Evolutionary conservation across 2,329 filamentous ascomycete genomes (phyloP).

Genomic region (Rhinocladiella similis): DNA sequence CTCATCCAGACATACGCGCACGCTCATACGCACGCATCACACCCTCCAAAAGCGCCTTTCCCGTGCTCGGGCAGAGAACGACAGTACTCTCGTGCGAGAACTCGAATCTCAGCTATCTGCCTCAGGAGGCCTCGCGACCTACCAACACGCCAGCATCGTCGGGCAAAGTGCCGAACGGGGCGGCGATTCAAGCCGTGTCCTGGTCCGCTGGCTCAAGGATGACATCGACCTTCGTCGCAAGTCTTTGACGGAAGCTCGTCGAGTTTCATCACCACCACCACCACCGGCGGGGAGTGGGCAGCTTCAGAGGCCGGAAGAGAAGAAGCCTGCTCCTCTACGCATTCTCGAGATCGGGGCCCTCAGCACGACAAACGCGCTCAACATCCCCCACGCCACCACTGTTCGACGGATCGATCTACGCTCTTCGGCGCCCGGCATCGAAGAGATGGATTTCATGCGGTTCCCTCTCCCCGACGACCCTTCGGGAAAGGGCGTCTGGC

Average conservation of each 20-base stretch:
- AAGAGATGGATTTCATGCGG: constrained; percentile 92
- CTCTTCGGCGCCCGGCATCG: constrained; percentile 74
- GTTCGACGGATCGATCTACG: constrained; percentile 77
- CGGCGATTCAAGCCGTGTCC: constrained; percentile 62
- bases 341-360: constrained; percentile 90
- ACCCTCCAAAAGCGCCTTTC: constrained; percentile 58
- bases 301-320: too few relatives aligned
- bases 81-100: constrained; percentile 40
- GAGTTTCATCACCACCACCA: too few relatives aligned
- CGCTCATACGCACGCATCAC: constrained; percentile 61
- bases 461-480: constrained; percentile 65
- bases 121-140: constrained; percentile 60
- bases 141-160: constrained; percentile 63
- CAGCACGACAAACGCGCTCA: constrained; percentile 78
- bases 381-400: constrained; percentile 48
- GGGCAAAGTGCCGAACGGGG: constrained; percentile 62
- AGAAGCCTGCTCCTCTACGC: constrained; percentile 46
- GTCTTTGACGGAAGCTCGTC: background rate
- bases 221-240: constrained; percentile 13
- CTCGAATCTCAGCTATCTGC: constrained; percentile 53
- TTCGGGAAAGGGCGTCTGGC: constrained; percentile 28
- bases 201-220: constrained; percentile 58
- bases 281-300: too few relatives aligned
- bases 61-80: constrained; percentile 50
- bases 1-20: constrained; percentile 55